phyloP scores from a whole-genome alignment of 768 basidiomycete genomes.

The Lactarius evosmus region DNA sequence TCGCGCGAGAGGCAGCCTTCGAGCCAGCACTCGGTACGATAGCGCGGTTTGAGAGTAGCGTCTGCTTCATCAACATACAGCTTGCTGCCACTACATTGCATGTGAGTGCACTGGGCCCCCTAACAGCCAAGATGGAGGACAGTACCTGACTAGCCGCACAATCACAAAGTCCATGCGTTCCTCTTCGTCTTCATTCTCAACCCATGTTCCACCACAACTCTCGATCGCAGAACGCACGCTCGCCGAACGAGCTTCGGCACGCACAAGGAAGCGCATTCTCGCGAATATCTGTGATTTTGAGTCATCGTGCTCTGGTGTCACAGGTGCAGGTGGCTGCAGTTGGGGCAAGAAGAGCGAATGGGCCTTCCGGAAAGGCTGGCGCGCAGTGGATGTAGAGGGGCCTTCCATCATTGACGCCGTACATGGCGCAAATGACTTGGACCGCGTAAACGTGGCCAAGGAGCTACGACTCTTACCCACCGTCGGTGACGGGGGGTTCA shows the following conservation, averaged over 20 bases:
- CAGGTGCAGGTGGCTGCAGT: constrained; percentile 1
- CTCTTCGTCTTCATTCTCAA: constrained; percentile 40
- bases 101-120: not conserved
- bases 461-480: constrained; percentile 34
- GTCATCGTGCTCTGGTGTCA: constrained; percentile 26
- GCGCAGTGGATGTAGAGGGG: constrained; percentile 29
- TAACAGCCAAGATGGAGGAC: not conserved
- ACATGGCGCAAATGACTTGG: constrained; percentile 59
- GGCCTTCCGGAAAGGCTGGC: constrained; percentile 48
- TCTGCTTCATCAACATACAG: constrained; percentile 59
- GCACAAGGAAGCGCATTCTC: constrained; percentile 53
- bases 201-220: constrained; percentile 52
- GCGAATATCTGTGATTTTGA: constrained; percentile 43
- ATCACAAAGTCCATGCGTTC: constrained; percentile 59
- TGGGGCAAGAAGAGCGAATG: constrained; percentile 23
- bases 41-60: constrained; percentile 45
- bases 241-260: constrained; percentile 63
- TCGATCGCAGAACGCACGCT: constrained; percentile 61
- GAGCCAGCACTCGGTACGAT: constrained; percentile 92
- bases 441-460: constrained; percentile 58
- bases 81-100: constrained; percentile 58
- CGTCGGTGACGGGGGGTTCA: constrained; percentile 6
- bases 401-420: constrained; percentile 23
- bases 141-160: constrained; percentile 72
- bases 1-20: constrained; percentile 81